These are phyloP conservation scores for Sherardia arvensis DNA, from an alignment of 257 asterid species.

Conservation along the genomic window DNA sequence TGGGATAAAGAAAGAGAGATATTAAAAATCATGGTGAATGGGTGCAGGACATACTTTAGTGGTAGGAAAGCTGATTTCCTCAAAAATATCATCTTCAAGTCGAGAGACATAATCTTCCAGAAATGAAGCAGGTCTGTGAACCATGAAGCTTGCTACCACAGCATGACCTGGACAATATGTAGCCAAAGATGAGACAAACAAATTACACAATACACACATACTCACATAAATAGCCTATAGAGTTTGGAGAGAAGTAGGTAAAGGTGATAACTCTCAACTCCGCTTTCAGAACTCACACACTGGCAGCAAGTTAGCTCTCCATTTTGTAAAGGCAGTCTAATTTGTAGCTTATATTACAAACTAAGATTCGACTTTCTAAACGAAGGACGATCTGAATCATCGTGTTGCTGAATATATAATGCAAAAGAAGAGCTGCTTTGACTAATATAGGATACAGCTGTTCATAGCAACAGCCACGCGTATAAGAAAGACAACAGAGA, in stretches of 20 bases:
- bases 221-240: not conserved
- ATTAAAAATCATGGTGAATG: conserved; percentile 11
- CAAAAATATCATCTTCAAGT: conserved; percentile 71
- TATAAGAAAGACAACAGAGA: too few species aligned
- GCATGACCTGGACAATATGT: conserved; percentile 54
- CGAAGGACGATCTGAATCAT: not conserved
- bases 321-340: not conserved
- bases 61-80: conserved; percentile 64
- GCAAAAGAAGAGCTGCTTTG: not conserved
- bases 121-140: conserved; percentile 52
- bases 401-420: not conserved
- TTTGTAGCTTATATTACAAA: too few species aligned
- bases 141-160: conserved; percentile 76
- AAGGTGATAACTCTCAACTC: not conserved
- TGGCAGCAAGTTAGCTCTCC: not conserved
- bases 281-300: not conserved
- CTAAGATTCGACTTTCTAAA: not conserved
- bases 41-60: conserved; percentile 45
- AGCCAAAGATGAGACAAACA: not conserved
- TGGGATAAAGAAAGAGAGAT: not conserved
- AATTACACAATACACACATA: not conserved
- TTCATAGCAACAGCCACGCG: too few species aligned
- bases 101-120: conserved; percentile 50
- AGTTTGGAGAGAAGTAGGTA: not conserved
- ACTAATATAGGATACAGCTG: too few species aligned